Percentiles rank a stretch among this genome's conserved stretches.
These are phyloP conservation scores for Diospyros kaki DNA, from an alignment of 148 eudicot species.

Conservation along the genomic window DNA sequence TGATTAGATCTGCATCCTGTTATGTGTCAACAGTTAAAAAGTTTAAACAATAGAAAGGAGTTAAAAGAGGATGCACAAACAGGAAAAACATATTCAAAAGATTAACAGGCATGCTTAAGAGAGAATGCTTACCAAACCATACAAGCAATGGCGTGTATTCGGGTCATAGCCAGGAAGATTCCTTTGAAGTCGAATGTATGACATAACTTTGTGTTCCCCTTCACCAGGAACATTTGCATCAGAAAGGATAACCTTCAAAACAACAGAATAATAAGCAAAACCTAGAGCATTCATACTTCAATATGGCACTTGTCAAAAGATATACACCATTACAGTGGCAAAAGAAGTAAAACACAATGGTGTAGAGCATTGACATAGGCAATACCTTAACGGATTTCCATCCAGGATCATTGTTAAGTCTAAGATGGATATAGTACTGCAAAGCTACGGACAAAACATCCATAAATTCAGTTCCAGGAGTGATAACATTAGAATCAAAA, in stretches of 20 bases:
- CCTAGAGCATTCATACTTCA: slow-evolving; percentile 5
- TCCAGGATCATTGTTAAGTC: slow-evolving; percentile 89
- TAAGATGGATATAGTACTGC: slow-evolving; percentile 85
- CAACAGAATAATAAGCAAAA: slow-evolving; percentile 9
- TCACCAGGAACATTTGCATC: slow-evolving; percentile 99
- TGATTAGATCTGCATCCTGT: slow-evolving; percentile 91
- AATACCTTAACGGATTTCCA: slow-evolving; percentile 94
- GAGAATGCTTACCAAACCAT: slow-evolving; percentile 73
- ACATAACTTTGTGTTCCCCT: slow-evolving; percentile 99
- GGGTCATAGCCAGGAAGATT: slow-evolving; percentile 96
- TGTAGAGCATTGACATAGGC: neutral
- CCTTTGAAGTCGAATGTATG: slow-evolving; percentile 95
- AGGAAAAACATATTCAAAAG: neutral
- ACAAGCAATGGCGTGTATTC: slow-evolving; percentile 90
- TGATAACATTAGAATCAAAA: slow-evolving; percentile 87
- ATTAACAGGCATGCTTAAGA: neutral
- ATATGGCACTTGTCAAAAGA: neutral
- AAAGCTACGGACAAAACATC: slow-evolving; percentile 79
- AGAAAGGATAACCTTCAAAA: slow-evolving; percentile 84
- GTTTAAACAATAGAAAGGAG: neutral
- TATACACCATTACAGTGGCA: neutral
- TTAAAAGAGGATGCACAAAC: neutral
- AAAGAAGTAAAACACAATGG: neutral
- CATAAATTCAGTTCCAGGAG: slow-evolving; percentile 98
- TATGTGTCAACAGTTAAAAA: slow-evolving; percentile 2